phyloP scores from a whole-genome alignment of 2,329 filamentous ascomycete species.

The Claviceps spartinae region DNA sequence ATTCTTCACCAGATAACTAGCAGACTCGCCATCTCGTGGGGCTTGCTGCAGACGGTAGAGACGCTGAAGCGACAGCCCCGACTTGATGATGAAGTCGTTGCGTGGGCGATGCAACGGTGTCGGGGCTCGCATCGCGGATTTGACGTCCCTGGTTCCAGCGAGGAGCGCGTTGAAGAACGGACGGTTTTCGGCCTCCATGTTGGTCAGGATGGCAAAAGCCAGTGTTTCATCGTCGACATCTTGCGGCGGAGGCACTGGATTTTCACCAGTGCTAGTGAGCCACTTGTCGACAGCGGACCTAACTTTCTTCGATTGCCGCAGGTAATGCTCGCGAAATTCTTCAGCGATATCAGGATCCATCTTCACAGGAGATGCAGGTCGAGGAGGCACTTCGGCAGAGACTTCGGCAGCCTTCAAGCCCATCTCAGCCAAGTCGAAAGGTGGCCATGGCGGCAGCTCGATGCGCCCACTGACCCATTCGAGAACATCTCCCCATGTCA shows the following conservation, averaged over 20 bases:
- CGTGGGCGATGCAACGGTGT: slow-evolving; percentile 53
- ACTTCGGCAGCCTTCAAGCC: slow-evolving; percentile 44
- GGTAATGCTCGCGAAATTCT: slow-evolving; percentile 83
- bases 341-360: slow-evolving; percentile 90
- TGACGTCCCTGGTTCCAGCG: slow-evolving; percentile 43
- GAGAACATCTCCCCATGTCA: slow-evolving; percentile 91
- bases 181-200: slow-evolving; percentile 60
- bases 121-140: slow-evolving; percentile 47
- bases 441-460: slow-evolving; percentile 78
- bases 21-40: slow-evolving; percentile 75
- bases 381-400: slow-evolving; percentile 44
- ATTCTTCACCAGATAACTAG: slow-evolving; percentile 76
- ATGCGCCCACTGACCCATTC: slow-evolving; percentile 83
- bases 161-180: slow-evolving; percentile 74
- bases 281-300: slow-evolving; percentile 83
- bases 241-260: slow-evolving; percentile 60
- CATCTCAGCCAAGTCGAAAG: slow-evolving; percentile 59
- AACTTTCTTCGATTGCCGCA: slow-evolving; percentile 84
- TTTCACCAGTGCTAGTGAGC: slow-evolving; percentile 68
- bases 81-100: slow-evolving; percentile 63
- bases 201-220: slow-evolving; percentile 85
- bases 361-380: slow-evolving; percentile 51
- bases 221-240: slow-evolving; percentile 92
- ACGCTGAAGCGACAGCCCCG: slow-evolving; percentile 66
- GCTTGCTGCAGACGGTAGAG: slow-evolving; percentile 61